Base-by-base conservation (phyloP, 768 basidiomycete species). In the Inosperma sp. region DNA sequence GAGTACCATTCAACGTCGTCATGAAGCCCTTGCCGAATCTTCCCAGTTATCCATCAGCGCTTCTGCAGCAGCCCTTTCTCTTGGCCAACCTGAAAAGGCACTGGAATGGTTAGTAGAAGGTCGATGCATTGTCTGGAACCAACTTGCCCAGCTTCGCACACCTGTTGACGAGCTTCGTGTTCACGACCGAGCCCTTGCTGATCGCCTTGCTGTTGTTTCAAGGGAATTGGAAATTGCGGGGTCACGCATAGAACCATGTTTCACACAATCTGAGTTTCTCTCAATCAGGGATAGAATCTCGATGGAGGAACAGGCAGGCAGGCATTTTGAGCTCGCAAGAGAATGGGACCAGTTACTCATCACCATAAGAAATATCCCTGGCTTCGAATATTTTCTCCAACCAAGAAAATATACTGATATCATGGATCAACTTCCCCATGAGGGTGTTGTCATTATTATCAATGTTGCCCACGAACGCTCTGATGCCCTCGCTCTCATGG, bases 61-160 rank as follows among this genome's bases (percentile, higher is more conserved):
- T 9, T 16, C 37, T 17, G 48, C 48, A 40, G 48, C 31, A 1
- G 48, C 48, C 37, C 4, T 49, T 14, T 31, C 48, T 8, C 16
- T 40, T 26, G 48, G 48, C 4, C 26, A 41, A 4, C 19, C 17
- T 2, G 25, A 37, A 9, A 49, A 49, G 21, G 48, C 48, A 9
- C 56, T 73, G 26, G 68, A 71, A 53, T 61, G 69, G 61, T 59
- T 73, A 5, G 65, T 68, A 35, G 58, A 63, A 45, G 65, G 66
- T 5, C 60, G 65, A 3, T 60, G 59, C 17, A 42, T 67, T 13
- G 53, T 65, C 6, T 68, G 68, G 66, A 53, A 42, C 21, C 67
- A 68, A 39, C 44, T 63, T 1, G 51, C 54, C 16, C 50, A 61
- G 7, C 51, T 65, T 5, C 57, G 61, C 4, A 59, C 59, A 10